A percentile compares a stretch with the other conserved stretches of the same genome.
Conservation (phyloP, 2,329 filamentous ascomycete genomes). For the Arthrobotrys sphaeroides region DNA sequence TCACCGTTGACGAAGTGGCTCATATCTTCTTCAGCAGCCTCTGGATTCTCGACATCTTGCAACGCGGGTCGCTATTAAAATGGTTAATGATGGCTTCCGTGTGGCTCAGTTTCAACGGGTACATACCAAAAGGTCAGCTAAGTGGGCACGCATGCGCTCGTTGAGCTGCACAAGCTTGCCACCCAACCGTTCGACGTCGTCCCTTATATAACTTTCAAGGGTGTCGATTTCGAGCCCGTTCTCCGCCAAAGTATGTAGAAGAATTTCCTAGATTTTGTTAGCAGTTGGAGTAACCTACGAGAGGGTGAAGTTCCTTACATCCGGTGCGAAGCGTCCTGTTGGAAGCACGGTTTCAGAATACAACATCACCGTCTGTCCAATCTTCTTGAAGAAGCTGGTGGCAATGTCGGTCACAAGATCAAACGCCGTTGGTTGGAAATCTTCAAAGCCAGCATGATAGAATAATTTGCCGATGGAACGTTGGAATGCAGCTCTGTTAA, state of each 20-base stretch:
- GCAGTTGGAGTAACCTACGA: not conserved
- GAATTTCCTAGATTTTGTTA: constrained; percentile 71
- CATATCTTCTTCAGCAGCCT: constrained; percentile 93
- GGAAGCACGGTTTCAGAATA: constrained; percentile 79
- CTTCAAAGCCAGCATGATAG: constrained; percentile 95
- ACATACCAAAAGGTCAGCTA: constrained; percentile 80
- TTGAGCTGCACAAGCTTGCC: constrained; percentile 84
- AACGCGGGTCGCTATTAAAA: constrained; percentile 77
- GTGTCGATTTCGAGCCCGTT: constrained; percentile 83
- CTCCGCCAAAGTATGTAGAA: constrained; percentile 85
- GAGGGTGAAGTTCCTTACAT: constrained; percentile 45
- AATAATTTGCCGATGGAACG: constrained; percentile 93
- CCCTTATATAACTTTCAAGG: constrained; percentile 86
- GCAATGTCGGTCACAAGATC: constrained; percentile 90
- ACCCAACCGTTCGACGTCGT: constrained; percentile 88
- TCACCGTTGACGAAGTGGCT: constrained; percentile 97
- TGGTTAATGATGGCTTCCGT: constrained; percentile 58
- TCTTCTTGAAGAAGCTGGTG: constrained; percentile 85
- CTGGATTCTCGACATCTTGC: constrained; percentile 82
- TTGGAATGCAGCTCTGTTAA: constrained; percentile 84
- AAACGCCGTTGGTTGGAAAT: constrained; percentile 92
- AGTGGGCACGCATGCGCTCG: constrained; percentile 91
- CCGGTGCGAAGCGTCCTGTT: constrained; percentile 56
- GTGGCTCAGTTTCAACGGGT: too few relatives aligned
- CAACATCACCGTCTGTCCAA: constrained; percentile 79